phyloP scores from a whole-genome alignment of 495 filamentous ascomycete genomes.

The Neurospora africana region DNA sequence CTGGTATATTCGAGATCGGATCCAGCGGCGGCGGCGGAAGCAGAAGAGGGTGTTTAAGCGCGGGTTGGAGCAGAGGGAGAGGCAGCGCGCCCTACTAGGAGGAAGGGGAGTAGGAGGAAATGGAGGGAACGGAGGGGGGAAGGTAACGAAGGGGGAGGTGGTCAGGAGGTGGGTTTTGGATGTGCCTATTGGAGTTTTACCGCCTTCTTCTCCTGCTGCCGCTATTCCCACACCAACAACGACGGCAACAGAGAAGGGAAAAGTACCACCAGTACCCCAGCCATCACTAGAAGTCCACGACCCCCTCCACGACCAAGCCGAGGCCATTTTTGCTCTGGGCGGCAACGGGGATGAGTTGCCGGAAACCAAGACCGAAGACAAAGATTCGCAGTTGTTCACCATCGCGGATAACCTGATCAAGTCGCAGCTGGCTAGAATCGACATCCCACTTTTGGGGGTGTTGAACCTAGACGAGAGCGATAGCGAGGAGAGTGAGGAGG shows the following conservation, averaged over 20 bases:
- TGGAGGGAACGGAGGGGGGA: neutral
- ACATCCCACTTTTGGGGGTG: slow-evolving; percentile 24
- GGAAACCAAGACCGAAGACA: slow-evolving; percentile 8
- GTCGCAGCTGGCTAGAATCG: slow-evolving; percentile 21
- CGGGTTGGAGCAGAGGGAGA: slow-evolving; percentile 10
- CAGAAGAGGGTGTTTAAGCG: slow-evolving; percentile 16
- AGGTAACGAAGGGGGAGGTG: slow-evolving; percentile 21
- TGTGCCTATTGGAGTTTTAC: slow-evolving; percentile 9
- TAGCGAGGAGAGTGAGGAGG: slow-evolving; percentile 13
- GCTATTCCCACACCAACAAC: neutral
- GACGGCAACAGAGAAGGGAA: neutral
- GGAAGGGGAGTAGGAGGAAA: neutral
- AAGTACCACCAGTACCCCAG: neutral
- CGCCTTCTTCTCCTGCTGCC: neutral
- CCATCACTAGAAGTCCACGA: slow-evolving; percentile 1
- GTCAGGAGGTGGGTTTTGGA: slow-evolving; percentile 25
- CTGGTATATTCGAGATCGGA: slow-evolving; percentile 28
- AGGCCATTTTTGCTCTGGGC: slow-evolving; percentile 23
- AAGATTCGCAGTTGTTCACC: slow-evolving; percentile 19
- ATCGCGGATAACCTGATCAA: slow-evolving; percentile 27
- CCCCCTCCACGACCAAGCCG: slow-evolving; percentile 9
- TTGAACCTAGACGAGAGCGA: slow-evolving; percentile 26
- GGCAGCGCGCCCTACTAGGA: neutral
- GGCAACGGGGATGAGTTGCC: slow-evolving; percentile 7
- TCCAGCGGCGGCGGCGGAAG: slow-evolving; percentile 14